Evolutionary conservation across 2,329 filamentous ascomycete species (phyloP), one percentile per base, ranked within the genome.

Genomic region (Fusarium equiseti): DNA sequence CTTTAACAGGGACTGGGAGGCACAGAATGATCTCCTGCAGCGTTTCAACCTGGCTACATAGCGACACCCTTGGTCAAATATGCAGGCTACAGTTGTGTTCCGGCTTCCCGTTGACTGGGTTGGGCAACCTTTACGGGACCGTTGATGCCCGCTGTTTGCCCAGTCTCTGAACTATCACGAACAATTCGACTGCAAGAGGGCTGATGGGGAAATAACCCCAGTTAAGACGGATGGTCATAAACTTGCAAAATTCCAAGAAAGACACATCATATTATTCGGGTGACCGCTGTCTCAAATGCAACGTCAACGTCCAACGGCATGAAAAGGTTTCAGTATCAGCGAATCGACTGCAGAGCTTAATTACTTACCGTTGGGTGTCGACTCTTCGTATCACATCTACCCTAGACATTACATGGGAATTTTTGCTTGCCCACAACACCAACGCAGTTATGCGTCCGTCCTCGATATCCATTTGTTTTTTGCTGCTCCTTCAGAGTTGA

Each of bases 1-100:
- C 42, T 40, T 49, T 31, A 53, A 52, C 66, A 68, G 59, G 68
- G 63, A 70, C 61, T 40, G 59, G 38, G 68, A 72, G 59, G 57
- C 68, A 71, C 64, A 73, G 55, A 58, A 65, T 63, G 71, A 75
- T 72, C 71, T 64, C 59, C 61, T 70, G 68, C 70, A 70, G 70
- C 65, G 57, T 60, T 58, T 48, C 42, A 32, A 43, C 46, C 42
- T 51, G 15, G 40, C 45, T 42, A 59, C 49, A 52, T 45, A 65
- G n/a, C 29, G 38, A 44, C 51, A 72, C 20, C 66, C 59, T 72
- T 65, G 64, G 38, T 65, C 50, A 49, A 59, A 42, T 48, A 52
- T 60, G 63, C 61, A 66, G 51, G 50, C 49, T 54, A 62, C 26
- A 52, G 57, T 54, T 46, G 42, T 58, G 50, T 57, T 58, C 64